A percentile compares a stretch with the other conserved stretches of the same genome.
phyloP scores from a whole-genome alignment of 1,284 basidiomycete genomes.

The Sporisorium exsertum region DNA sequence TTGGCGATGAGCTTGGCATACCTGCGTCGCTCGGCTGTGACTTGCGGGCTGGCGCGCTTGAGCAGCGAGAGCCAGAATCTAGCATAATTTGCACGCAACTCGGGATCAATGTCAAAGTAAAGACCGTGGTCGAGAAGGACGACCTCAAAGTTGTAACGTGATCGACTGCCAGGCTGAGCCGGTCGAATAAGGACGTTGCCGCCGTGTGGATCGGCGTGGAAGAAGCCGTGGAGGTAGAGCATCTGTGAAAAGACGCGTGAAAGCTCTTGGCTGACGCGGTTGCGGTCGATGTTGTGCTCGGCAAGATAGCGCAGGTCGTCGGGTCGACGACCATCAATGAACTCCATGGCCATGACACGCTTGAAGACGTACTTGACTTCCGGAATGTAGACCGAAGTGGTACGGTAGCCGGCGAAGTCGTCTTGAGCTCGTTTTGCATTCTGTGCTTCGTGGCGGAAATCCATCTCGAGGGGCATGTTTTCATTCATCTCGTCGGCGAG shows the following conservation, averaged over 20 bases:
- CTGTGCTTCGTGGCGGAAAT: slow-evolving; percentile 87
- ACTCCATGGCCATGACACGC: slow-evolving; percentile 94
- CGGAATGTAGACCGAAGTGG: slow-evolving; percentile 85
- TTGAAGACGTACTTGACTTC: slow-evolving; percentile 84
- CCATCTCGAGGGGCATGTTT: slow-evolving; percentile 94
- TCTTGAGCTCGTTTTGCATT: slow-evolving; percentile 81
- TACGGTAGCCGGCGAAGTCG: slow-evolving; percentile 76
- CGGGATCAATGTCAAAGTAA: slow-evolving; percentile 67
- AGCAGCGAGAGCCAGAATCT: slow-evolving; percentile 67
- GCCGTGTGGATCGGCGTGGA: slow-evolving; percentile 66
- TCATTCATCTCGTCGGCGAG: slow-evolving; percentile 67
- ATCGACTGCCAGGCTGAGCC: slow-evolving; percentile 51
- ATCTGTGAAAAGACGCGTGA: slow-evolving; percentile 85
- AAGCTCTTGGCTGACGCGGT: slow-evolving; percentile 86
- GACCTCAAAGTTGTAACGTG: slow-evolving; percentile 66
- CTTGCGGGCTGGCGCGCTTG: slow-evolving; percentile 57
- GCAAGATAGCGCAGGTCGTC: slow-evolving; percentile 90
- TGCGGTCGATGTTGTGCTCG: slow-evolving; percentile 87
- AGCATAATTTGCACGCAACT: slow-evolving; percentile 66
- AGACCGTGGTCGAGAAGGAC: slow-evolving; percentile 68
- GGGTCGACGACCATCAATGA: slow-evolving; percentile 83
- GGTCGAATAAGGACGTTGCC: slow-evolving; percentile 87
- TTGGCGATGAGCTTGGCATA: slow-evolving; percentile 66
- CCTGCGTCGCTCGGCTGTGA: slow-evolving; percentile 58
- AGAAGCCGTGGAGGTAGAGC: slow-evolving; percentile 92